Evolutionary conservation across 768 basidiomycete species (phyloP).

Genomic region (Brasilioporus rufonigricans): DNA sequence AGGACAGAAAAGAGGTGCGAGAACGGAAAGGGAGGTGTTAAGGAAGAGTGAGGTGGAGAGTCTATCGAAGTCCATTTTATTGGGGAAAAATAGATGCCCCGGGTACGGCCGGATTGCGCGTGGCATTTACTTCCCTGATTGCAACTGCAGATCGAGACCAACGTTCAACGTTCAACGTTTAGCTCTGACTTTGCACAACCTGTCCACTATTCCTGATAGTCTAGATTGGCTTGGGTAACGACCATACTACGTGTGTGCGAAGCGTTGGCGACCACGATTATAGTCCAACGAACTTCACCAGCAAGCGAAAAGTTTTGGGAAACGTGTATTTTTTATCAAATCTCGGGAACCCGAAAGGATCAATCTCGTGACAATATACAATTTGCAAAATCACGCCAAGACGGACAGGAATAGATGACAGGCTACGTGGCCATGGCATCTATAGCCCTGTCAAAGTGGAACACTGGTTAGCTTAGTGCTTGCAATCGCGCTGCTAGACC

Average conservation of each 20-base stretch:
- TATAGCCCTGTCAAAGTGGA: background rate
- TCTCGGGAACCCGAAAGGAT: background rate
- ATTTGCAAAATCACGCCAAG: background rate
- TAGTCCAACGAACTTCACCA: too few relatives aligned
- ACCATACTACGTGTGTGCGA: too few relatives aligned
- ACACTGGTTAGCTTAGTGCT: constrained; percentile 16
- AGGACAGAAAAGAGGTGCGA: background rate
- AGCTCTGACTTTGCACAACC: too few relatives aligned
- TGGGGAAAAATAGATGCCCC: constrained; percentile 18
- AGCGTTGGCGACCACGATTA: too few relatives aligned
- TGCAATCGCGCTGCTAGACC: constrained; percentile 55
- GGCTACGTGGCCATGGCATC: background rate
- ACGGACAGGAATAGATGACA: background rate
- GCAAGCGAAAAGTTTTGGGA: background rate
- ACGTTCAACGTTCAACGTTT: background rate
- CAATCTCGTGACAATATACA: background rate
- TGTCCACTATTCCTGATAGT: too few relatives aligned
- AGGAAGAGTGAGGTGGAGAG: background rate
- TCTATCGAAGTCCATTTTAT: constrained; percentile 22
- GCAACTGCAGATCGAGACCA: background rate
- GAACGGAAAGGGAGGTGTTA: background rate
- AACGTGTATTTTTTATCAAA: background rate
- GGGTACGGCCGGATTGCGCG: constrained; percentile 30
- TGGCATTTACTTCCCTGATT: constrained; percentile 8
- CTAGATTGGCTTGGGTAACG: too few relatives aligned